Conservation (phyloP, 1,284 basidiomycete species). For the Somion occarium region DNA sequence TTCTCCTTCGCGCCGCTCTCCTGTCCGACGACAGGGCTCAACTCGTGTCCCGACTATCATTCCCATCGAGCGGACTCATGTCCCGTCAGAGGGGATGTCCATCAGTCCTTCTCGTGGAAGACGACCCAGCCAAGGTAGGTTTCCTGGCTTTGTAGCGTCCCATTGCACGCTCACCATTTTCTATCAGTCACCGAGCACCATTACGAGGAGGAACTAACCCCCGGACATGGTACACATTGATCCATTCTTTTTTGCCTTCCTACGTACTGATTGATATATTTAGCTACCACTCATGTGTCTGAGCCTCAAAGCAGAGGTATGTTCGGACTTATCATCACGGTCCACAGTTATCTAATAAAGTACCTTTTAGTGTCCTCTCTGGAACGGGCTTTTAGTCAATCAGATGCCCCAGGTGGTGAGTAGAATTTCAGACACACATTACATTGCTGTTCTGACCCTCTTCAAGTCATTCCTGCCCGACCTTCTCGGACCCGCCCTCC, state of each 20-base stretch:
- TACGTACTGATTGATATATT: no score
- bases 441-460: not conserved
- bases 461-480: slow-evolving; percentile 2
- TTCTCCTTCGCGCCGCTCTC: not conserved
- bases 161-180: not conserved
- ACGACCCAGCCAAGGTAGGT: not conserved
- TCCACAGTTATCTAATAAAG: not conserved
- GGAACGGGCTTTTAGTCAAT: slow-evolving; percentile 11
- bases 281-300: no score
- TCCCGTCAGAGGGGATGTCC: not conserved
- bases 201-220: not conserved
- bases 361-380: not conserved
- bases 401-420: slow-evolving; percentile 10
- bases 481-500: not conserved
- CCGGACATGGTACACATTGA: not conserved
- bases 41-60: not conserved
- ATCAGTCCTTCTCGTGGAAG: not conserved
- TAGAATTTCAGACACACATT: no score
- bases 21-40: not conserved
- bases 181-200: no score
- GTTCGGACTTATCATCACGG: not conserved
- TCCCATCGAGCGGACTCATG: not conserved
- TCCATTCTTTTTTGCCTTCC: no score
- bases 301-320: not conserved
- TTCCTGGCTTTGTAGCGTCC: not conserved